Base-by-base conservation (phyloP, 768 basidiomycete genomes). In the Crepidotus variabilis region DNA sequence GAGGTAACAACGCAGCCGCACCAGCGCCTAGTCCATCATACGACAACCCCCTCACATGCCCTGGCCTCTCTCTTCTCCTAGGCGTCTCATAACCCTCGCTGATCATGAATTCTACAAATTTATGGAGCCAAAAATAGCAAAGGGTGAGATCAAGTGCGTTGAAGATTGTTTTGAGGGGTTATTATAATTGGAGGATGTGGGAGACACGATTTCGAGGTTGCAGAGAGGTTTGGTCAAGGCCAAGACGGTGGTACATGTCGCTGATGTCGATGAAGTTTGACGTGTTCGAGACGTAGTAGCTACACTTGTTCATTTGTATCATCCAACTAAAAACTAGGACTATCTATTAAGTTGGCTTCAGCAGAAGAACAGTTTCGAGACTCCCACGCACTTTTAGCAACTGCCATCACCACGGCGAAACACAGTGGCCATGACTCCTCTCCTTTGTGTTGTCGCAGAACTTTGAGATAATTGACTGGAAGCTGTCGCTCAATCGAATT, bases 91-190 rank as follows among this genome's bases (percentile, higher is more conserved):
- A 43, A 3, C 28, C 39, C 39, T 5, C 8, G 28, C 28, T n/a
- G n/a, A n/a, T n/a, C n/a, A 69, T 6, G 74, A 70, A 6, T 85
- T 85, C 67, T 75, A 73, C 51, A 64, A 65, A 10, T 70, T 65
- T 4, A 51, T 84, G 1, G 76, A 80, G 3, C 62, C 65, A 4
- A 67, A 70, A 45, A 59, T 84, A 24, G 76, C 72, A 2, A 70
- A 64, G 2, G 81, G 82, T 2, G 73, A 81, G 61, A 57, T 83
- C 51, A 79, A 78, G 63, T 72, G 76, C 48, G 67, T 58, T 7
- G 83, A 84, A 57, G 74, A 83, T 39, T 54, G 80, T 1, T 72
- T 65, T 8, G 63, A 66, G 6, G 82, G 82, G 1, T 66, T n/a
- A n/a, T 65, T 7, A 63, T 66, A 6, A 82, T 28, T 21, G 35